phyloP scores from a whole-genome alignment of 1,139 yeast genomes.

The Arxiozyma heterogenica region DNA sequence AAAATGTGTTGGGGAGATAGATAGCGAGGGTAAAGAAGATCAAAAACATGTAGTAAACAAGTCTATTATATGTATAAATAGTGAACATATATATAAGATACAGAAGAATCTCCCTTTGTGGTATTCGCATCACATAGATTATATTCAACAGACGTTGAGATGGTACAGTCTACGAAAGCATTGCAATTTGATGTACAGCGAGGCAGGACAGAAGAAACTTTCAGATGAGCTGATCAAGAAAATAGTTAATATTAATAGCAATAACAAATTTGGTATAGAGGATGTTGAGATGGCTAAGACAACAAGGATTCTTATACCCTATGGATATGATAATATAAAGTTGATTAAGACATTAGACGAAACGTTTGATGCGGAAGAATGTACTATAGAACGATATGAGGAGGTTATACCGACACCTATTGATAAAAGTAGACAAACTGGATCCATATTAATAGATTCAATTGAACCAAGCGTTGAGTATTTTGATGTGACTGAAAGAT shows the following conservation, averaged over 20 bases:
- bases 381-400: background rate
- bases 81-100: slow-evolving; percentile 13
- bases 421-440: background rate
- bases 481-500: background rate
- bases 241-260: slow-evolving; percentile 3
- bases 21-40: background rate
- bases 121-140: slow-evolving; percentile 18
- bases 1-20: slow-evolving; percentile 5
- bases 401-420: background rate
- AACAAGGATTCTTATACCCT: slow-evolving; percentile 39
- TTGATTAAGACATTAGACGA: slow-evolving; percentile 41
- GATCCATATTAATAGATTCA: background rate
- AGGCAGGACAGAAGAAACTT: slow-evolving; percentile 2
- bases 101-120: slow-evolving; percentile 15
- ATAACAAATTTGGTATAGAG: slow-evolving; percentile 8
- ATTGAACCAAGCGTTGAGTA: background rate
- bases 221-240: background rate
- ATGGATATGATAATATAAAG: slow-evolving; percentile 43
- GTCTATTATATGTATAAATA: slow-evolving; percentile 11
- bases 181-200: slow-evolving; percentile 13
- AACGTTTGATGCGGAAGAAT: slow-evolving; percentile 11
- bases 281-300: slow-evolving; percentile 26
- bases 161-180: slow-evolving; percentile 11
- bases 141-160: slow-evolving; percentile 18
- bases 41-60: slow-evolving; percentile 1